phyloP scores from a whole-genome alignment of 208 protist genomes.

The Trypanosoma theileri region DNA sequence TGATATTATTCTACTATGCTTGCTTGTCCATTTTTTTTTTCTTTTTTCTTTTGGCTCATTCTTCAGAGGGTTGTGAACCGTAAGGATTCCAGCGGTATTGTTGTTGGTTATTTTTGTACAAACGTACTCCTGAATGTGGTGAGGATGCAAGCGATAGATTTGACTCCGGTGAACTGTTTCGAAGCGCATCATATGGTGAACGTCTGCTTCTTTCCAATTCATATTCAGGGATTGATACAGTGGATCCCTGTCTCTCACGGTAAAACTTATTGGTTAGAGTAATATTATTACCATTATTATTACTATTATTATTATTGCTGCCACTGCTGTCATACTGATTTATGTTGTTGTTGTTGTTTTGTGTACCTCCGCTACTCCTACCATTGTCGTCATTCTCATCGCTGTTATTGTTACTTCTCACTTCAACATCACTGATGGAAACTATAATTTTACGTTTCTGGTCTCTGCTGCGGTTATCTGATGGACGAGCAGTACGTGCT shows the following conservation, averaged over 20 bases:
- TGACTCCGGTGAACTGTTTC: background rate
- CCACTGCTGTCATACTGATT: background rate
- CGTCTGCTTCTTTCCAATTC: background rate
- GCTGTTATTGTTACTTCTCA: background rate
- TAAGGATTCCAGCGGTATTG: conserved; percentile 22
- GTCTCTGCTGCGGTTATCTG: background rate
- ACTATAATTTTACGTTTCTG: background rate
- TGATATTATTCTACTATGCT: background rate
- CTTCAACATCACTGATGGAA: background rate
- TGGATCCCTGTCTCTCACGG: no score
- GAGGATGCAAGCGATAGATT: background rate
- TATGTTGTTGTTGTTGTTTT: background rate
- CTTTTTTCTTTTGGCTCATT: conserved; percentile 16
- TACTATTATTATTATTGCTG: background rate
- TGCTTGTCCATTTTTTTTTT: background rate
- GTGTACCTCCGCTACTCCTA: no score
- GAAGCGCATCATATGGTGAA: background rate
- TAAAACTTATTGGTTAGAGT: background rate
- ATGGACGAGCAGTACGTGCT: conserved; percentile 8
- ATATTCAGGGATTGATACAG: background rate
- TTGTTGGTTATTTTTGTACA: conserved; percentile 10
- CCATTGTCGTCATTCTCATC: background rate
- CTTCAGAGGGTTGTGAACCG: background rate
- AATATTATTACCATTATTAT: background rate
- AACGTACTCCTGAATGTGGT: conserved; percentile 7